A percentile compares a stretch with the other conserved stretches of the same genome.
phyloP scores from a whole-genome alignment of 345 rosid species.

The Anastatica hierochuntica region DNA sequence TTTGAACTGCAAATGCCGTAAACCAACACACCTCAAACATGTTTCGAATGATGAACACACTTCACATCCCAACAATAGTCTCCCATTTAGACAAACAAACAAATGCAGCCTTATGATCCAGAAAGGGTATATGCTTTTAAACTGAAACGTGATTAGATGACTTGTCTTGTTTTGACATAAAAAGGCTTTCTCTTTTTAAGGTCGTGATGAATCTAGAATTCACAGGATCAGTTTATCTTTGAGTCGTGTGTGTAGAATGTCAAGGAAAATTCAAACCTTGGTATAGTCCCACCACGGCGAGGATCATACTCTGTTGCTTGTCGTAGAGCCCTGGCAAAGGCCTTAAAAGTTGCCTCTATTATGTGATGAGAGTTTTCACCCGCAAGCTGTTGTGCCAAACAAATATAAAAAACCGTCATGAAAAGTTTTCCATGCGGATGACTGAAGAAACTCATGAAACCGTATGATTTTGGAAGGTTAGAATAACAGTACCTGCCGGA shows the following conservation, averaged over 20 bases:
- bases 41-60: background rate
- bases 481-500: slow-evolving; percentile 51
- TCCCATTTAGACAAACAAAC: background rate
- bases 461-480: background rate
- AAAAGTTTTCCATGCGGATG: background rate
- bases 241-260: too few species aligned
- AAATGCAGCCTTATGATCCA: background rate
- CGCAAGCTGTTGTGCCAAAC: slow-evolving; percentile 47
- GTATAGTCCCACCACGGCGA: slow-evolving; percentile 70
- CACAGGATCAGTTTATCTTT: too few species aligned
- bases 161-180: background rate
- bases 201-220: too few species aligned
- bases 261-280: slow-evolving; percentile 46
- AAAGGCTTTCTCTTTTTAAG: too few species aligned
- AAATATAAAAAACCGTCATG: background rate
- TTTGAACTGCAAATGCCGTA: slow-evolving; percentile 57
- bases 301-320: slow-evolving; percentile 79
- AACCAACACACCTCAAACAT: background rate
- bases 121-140: background rate
- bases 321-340: slow-evolving; percentile 92
- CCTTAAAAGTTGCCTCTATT: slow-evolving; percentile 93
- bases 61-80: background rate
- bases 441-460: background rate
- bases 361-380: slow-evolving; percentile 91
- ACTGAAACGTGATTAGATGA: background rate